These are phyloP conservation scores for Sophora flavescens DNA, from an alignment of 306 rosid genomes.

Conservation along the genomic window DNA sequence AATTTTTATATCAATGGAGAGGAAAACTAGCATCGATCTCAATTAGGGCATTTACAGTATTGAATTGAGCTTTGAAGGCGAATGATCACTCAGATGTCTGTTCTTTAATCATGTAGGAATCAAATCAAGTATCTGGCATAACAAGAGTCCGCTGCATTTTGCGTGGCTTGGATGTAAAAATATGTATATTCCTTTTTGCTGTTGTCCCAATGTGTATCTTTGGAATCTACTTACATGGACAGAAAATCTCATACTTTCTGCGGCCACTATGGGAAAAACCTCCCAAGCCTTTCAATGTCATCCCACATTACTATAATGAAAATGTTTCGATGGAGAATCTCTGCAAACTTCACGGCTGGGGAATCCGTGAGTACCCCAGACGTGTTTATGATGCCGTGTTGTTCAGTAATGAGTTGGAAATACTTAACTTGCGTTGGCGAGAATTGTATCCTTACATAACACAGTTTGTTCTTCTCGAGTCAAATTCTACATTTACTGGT, in stretches of 20 bases:
- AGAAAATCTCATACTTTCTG: constrained; percentile 86
- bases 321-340: constrained; percentile 74
- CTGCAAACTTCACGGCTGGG: constrained; percentile 92
- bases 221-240: constrained; percentile 75
- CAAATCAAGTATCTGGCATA: constrained; percentile 65
- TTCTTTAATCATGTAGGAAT: constrained; percentile 61
- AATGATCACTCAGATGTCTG: constrained; percentile 15
- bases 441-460: constrained; percentile 82
- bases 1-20: background rate
- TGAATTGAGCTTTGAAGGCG: background rate
- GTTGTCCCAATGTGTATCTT: constrained; percentile 69
- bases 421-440: constrained; percentile 80
- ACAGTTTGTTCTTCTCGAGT: constrained; percentile 82
- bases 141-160: constrained; percentile 79
- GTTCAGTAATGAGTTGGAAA: constrained; percentile 86
- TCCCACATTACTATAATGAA: constrained; percentile 78
- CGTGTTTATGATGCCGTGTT: constrained; percentile 88
- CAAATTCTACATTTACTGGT: constrained; percentile 87
- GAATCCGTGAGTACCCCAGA: constrained; percentile 75
- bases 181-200: constrained; percentile 66
- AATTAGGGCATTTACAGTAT: background rate
- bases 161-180: constrained; percentile 75
- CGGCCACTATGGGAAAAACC: constrained; percentile 90
- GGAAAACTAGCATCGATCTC: background rate
- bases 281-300: constrained; percentile 77